Percentiles rank a stretch among this genome's conserved stretches.
Evolutionary conservation across 192 early-diverging fungal species (phyloP).

Genomic region (Spinellus fusiger): DNA sequence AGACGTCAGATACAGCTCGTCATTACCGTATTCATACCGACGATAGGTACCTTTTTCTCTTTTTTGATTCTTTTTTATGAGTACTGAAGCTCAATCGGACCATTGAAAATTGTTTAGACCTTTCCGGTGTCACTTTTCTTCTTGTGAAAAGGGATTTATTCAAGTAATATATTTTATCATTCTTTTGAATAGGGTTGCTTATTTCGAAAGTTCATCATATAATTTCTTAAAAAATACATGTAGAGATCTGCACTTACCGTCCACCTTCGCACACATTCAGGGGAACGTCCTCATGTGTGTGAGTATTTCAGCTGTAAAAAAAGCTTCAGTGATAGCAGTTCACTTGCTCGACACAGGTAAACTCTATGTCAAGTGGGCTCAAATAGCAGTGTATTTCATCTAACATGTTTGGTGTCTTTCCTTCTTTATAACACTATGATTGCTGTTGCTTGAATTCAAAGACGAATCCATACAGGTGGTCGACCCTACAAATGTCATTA

Average conservation of each 20-base stretch:
- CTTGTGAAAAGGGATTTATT: slow-evolving; percentile 73
- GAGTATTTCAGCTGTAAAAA: slow-evolving; percentile 63
- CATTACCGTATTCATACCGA: slow-evolving; percentile 76
- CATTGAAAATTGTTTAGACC: too few species aligned
- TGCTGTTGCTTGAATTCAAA: too few species aligned
- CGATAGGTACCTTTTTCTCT: slow-evolving; percentile 39
- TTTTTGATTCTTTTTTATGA: not conserved
- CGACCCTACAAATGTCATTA: slow-evolving; percentile 53
- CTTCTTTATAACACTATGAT: too few species aligned
- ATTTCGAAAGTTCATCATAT: not conserved
- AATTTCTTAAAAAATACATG: not conserved
- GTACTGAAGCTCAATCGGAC: not conserved
- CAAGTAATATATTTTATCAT: slow-evolving; percentile 23
- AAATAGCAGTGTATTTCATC: too few species aligned
- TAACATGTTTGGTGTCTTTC: not conserved
- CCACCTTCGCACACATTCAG: slow-evolving; percentile 71
- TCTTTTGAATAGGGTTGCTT: too few species aligned
- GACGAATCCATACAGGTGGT: slow-evolving; percentile 66
- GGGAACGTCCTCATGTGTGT: slow-evolving; percentile 67
- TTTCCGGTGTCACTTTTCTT: slow-evolving; percentile 50
- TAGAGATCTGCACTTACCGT: slow-evolving; percentile 74
- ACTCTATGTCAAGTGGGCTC: slow-evolving; percentile 4
- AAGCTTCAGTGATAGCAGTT: slow-evolving; percentile 69
- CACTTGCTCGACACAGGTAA: slow-evolving; percentile 66
- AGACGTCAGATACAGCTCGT: slow-evolving; percentile 63